phyloP scores from a whole-genome alignment of 257 asterid genomes.

The Solanum lycopersicoides region DNA sequence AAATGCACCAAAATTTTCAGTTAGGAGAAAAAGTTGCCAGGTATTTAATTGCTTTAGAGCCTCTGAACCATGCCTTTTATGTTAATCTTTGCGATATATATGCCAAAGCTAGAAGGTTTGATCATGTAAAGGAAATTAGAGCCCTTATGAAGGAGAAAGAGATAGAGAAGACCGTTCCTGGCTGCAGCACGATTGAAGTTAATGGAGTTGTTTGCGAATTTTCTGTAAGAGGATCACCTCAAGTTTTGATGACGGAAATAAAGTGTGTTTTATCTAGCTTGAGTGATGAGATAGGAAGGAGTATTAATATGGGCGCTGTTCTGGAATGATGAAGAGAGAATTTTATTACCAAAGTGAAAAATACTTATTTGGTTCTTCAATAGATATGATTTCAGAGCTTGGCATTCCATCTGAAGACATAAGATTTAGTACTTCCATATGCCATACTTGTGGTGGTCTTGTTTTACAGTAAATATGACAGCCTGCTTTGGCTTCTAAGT shows the following conservation, averaged over 20 bases:
- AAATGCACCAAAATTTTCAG: constrained; percentile 46
- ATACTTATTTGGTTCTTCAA: background rate
- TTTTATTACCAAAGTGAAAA: background rate
- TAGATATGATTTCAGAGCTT: background rate
- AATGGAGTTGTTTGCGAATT: constrained; percentile 56
- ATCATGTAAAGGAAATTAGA: constrained; percentile 40
- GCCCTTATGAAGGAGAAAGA: constrained; percentile 41
- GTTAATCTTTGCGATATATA: constrained; percentile 54
- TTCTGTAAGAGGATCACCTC: constrained; percentile 49
- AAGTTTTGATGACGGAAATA: constrained; percentile 27
- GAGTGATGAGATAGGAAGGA: constrained; percentile 36
- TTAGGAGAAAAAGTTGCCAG: constrained; percentile 57
- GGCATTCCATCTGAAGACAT: background rate
- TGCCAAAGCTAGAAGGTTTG: constrained; percentile 55
- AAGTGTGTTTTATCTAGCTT: constrained; percentile 21
- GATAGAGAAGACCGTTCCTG: constrained; percentile 48
- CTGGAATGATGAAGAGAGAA: background rate
- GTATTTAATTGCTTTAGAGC: constrained; percentile 44
- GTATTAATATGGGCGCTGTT: background rate
- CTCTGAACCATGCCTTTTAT: constrained; percentile 67
- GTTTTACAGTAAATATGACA: background rate
- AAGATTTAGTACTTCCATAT: background rate
- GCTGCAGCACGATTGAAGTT: constrained; percentile 57
- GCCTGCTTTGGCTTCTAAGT: background rate
- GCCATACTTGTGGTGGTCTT: background rate